Evolutionary conservation across 257 asterid species (phyloP).

Genomic region (Nicotiana tabacum): DNA sequence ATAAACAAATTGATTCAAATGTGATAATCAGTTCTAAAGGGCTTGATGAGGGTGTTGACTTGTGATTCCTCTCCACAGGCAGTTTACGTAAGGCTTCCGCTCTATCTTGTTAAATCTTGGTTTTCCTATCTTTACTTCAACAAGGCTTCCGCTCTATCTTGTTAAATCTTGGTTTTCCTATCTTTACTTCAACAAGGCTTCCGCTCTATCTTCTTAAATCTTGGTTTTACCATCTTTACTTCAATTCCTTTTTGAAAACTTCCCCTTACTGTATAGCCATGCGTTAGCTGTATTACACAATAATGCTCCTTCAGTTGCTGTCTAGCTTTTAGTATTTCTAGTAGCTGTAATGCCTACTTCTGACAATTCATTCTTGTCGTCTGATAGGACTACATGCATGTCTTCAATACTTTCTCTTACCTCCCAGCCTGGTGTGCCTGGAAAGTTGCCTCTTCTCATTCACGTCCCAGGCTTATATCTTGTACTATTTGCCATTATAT

Average conservation of each 20-base stretch:
- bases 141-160: background rate
- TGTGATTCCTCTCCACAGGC: constrained; percentile 24
- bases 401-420: background rate
- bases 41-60: constrained; percentile 87
- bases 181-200: background rate
- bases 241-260: background rate
- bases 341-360: background rate
- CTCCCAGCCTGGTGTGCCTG: background rate
- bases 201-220: background rate
- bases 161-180: background rate
- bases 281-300: background rate
- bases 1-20: constrained; percentile 83
- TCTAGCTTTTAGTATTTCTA: background rate
- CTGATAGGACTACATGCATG: background rate
- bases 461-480: background rate
- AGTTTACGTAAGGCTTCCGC: background rate
- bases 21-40: constrained; percentile 88
- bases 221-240: background rate
- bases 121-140: background rate
- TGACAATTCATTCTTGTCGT: background rate
- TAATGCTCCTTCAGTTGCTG: background rate
- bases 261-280: background rate
- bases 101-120: background rate
- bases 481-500: background rate
- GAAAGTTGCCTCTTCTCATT: background rate